Percentiles rank a stretch among this genome's conserved stretches.
These are phyloP conservation scores for Takashimella tepidaria DNA, from an alignment of 1,284 basidiomycete species.

Conservation along the genomic window DNA sequence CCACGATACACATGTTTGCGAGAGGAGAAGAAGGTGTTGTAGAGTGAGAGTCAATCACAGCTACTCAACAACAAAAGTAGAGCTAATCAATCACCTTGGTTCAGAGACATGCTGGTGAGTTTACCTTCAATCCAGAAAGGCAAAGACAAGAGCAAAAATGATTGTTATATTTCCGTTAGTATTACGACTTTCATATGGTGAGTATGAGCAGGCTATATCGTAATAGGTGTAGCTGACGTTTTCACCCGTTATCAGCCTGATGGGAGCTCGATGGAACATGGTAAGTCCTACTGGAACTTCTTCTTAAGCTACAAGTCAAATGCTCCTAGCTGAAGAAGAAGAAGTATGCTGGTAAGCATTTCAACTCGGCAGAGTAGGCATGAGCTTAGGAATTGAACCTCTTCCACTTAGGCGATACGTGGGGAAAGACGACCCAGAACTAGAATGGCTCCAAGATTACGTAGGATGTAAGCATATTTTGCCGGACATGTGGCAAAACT, in stretches of 20 bases:
- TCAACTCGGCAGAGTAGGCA: too few relatives aligned
- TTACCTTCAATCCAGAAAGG: not conserved
- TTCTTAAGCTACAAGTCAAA: too few relatives aligned
- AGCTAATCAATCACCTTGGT: too few relatives aligned
- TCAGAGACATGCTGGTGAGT: not conserved
- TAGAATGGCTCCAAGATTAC: slow-evolving; percentile 34
- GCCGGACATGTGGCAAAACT: not conserved
- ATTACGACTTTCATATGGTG: slow-evolving; percentile 30
- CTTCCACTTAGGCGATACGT: slow-evolving; percentile 25
- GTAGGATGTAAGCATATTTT: slow-evolving; percentile 24
- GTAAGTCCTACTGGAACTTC: too few relatives aligned
- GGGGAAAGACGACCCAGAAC: slow-evolving; percentile 15
- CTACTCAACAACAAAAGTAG: too few relatives aligned
- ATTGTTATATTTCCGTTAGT: too few relatives aligned
- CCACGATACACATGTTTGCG: not conserved
- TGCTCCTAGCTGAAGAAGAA: too few relatives aligned
- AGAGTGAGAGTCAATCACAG: too few relatives aligned
- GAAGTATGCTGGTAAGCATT: slow-evolving; percentile 17
- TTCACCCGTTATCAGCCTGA: slow-evolving; percentile 14
- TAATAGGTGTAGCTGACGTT: too few relatives aligned
- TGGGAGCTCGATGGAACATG: slow-evolving; percentile 12
- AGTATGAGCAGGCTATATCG: too few relatives aligned
- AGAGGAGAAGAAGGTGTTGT: not conserved
- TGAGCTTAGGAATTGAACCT: too few relatives aligned
- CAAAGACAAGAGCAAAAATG: too few relatives aligned